Conservation (phyloP, 2,329 filamentous ascomycete genomes). For the Xylaria sp. region DNA sequence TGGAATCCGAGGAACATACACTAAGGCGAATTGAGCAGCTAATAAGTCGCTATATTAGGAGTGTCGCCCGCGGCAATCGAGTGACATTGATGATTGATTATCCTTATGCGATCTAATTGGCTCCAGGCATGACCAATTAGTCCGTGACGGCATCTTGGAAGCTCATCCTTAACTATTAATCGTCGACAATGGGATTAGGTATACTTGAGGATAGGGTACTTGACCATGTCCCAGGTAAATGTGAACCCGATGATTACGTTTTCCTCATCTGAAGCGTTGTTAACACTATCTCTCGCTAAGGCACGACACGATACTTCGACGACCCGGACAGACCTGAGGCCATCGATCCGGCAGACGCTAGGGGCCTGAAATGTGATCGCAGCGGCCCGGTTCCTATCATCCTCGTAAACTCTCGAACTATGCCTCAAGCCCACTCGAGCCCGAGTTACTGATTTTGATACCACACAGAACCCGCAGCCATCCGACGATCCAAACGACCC, state of each 20-base stretch:
- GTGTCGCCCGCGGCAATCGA: neutral
- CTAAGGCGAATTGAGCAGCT: neutral
- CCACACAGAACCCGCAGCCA: slow-evolving; percentile 69
- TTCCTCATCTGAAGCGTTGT: neutral
- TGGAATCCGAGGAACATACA: neutral
- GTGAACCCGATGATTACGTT: neutral
- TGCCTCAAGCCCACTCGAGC: neutral
- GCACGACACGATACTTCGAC: slow-evolving; percentile 67
- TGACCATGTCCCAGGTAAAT: slow-evolving; percentile 76
- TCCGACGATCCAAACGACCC: slow-evolving; percentile 91
- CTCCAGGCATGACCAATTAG: neutral
- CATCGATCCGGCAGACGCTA: slow-evolving; percentile 41
- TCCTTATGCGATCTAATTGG: neutral
- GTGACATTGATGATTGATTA: neutral
- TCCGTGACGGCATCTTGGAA: neutral
- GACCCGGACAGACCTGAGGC: slow-evolving; percentile 54
- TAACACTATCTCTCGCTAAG: slow-evolving; percentile 38
- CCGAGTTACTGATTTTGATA: neutral
- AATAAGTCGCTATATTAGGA: neutral
- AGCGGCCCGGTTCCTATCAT: slow-evolving; percentile 71
- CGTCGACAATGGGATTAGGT: slow-evolving; percentile 65
- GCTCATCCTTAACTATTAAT: neutral
- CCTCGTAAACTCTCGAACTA: slow-evolving; percentile 56
- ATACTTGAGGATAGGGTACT: slow-evolving; percentile 70
- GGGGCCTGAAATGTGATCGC: slow-evolving; percentile 70